These are phyloP conservation scores for Seminavis robusta DNA, from an alignment of 108 stramenopile species.

Conservation along the genomic window DNA sequence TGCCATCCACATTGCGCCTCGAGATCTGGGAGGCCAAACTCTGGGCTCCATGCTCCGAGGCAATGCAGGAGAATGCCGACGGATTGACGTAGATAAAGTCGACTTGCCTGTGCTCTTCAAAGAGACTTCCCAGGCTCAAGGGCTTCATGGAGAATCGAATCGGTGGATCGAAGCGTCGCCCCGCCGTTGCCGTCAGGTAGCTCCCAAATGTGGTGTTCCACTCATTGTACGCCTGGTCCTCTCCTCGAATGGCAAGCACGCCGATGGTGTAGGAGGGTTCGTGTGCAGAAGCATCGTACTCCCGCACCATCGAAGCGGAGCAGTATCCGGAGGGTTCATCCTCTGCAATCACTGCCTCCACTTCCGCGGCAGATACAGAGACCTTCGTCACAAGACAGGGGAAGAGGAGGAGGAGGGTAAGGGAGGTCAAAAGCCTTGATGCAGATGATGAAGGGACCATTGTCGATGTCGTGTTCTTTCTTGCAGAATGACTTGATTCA, in stretches of 20 bases:
- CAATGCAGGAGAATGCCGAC: conserved; percentile 24
- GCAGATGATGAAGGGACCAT: not conserved
- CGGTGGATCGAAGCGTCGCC: conserved; percentile 8
- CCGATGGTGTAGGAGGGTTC: not conserved
- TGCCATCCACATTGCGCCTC: not conserved
- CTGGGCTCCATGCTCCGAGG: conserved; percentile 16
- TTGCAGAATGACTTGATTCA: not conserved
- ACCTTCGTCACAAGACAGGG: not conserved
- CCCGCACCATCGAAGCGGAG: not conserved
- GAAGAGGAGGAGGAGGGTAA: not conserved
- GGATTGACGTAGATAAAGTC: conserved; percentile 37
- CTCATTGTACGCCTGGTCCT: not conserved
- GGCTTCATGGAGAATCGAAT: not conserved
- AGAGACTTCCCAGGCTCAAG: not conserved
- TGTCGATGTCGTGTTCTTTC: not conserved
- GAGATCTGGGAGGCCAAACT: conserved; percentile 23
- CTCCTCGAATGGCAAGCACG: not conserved
- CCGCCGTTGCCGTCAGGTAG: conserved; percentile 7
- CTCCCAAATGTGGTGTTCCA: not conserved
- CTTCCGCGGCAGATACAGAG: not conserved
- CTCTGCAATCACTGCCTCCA: not conserved
- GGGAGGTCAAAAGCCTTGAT: not conserved
- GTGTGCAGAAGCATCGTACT: not conserved
- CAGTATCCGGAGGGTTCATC: not conserved
- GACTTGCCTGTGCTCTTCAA: not conserved